Percentiles rank a stretch among this genome's conserved stretches.
Evolutionary conservation across 306 rosid genomes (phyloP).

Genomic region (Cucumis sativus): DNA sequence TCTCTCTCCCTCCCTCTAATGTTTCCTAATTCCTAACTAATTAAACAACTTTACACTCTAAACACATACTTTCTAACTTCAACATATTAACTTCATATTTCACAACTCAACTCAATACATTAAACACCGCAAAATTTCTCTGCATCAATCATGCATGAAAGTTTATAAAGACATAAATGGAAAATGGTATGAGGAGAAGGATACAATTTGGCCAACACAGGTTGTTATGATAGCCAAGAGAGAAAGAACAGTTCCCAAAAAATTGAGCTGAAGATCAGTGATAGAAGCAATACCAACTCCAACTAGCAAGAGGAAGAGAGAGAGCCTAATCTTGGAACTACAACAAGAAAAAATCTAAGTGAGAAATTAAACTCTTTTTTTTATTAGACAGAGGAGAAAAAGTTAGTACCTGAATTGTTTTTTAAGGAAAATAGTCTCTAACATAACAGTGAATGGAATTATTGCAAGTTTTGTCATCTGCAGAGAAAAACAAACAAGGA

Average conservation of each 20-base stretch:
- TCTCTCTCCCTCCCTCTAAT: no score
- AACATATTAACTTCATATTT: no score
- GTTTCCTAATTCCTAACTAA: no score
- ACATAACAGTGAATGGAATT: constrained; percentile 84
- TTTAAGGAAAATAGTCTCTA: constrained; percentile 69
- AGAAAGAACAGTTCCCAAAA: constrained; percentile 65
- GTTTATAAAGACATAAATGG: background rate
- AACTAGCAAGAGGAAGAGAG: constrained; percentile 59
- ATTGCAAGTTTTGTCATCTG: constrained; percentile 99
- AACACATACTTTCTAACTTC: no score
- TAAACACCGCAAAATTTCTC: background rate
- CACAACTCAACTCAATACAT: no score
- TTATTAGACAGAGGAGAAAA: background rate
- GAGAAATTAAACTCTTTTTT: background rate
- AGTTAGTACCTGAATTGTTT: constrained; percentile 74
- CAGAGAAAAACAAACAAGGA: background rate
- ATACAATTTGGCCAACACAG: constrained; percentile 94
- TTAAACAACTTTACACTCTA: no score
- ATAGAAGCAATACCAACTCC: constrained; percentile 99
- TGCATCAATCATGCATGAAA: background rate
- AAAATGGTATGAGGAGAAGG: constrained; percentile 13
- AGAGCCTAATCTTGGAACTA: constrained; percentile 71
- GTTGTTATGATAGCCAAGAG: constrained; percentile 86
- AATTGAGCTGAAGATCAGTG: constrained; percentile 94
- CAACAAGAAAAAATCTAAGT: constrained; percentile 10